These are phyloP conservation scores for Xylaria curta DNA, from an alignment of 495 filamentous ascomycete species.

Conservation along the genomic window DNA sequence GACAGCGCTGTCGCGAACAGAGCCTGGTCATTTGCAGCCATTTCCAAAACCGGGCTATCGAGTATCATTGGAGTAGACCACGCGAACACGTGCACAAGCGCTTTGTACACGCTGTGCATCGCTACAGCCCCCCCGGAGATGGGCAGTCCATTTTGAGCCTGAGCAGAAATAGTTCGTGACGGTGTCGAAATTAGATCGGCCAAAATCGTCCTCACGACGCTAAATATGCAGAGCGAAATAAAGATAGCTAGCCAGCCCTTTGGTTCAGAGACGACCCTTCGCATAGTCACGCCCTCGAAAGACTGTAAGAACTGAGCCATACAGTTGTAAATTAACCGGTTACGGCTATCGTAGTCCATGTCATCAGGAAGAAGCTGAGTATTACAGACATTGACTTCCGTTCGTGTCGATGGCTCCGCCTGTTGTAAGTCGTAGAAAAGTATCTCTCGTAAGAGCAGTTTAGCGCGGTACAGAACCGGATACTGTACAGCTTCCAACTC, in stretches of 20 bases:
- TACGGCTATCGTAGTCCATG: conserved; percentile 52
- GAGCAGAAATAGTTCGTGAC: conserved; percentile 33
- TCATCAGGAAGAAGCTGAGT: conserved; percentile 48
- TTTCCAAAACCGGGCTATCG: conserved; percentile 44
- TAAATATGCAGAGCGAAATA: conserved; percentile 57
- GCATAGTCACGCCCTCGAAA: conserved; percentile 50
- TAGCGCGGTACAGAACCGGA: conserved; percentile 55
- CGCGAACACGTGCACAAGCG: conserved; percentile 49
- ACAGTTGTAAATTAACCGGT: conserved; percentile 53
- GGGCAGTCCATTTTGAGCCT: conserved; percentile 39
- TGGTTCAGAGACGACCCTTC: conserved; percentile 43
- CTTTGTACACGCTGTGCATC: conserved; percentile 57
- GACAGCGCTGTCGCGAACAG: conserved; percentile 41
- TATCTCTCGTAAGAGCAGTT: conserved; percentile 55
- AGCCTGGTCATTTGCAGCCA: conserved; percentile 45
- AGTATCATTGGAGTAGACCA: conserved; percentile 52
- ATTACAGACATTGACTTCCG: conserved; percentile 46
- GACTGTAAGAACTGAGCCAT: conserved; percentile 56
- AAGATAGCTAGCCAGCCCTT: conserved; percentile 55
- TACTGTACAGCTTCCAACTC: conserved; percentile 49
- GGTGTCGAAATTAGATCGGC: conserved; percentile 50
- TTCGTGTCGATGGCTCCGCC: conserved; percentile 52
- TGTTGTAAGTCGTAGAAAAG: conserved; percentile 58
- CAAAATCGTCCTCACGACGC: conserved; percentile 54
- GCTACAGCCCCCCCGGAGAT: conserved; percentile 40